These are phyloP conservation scores for Xylaria venustula DNA, from an alignment of 495 filamentous ascomycete genomes.

Conservation along the genomic window DNA sequence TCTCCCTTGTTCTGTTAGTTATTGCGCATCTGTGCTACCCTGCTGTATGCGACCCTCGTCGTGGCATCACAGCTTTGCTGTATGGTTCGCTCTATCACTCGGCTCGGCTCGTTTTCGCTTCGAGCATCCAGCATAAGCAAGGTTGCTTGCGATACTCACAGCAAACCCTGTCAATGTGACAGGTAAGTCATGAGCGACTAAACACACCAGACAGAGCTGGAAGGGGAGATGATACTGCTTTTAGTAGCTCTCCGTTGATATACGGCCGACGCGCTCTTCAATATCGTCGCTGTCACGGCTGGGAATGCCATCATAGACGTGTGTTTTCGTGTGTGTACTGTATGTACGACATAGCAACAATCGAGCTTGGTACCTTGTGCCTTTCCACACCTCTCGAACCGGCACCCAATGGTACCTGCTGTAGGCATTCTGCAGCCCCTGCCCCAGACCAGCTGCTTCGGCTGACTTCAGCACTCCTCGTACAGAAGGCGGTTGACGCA, in stretches of 20 bases:
- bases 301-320: neutral
- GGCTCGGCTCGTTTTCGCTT: slow-evolving; percentile 1
- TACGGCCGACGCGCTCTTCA: neutral
- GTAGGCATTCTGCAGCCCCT: neutral
- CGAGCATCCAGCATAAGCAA: neutral
- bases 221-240: neutral
- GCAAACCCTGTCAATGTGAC: neutral
- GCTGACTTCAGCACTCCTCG: neutral
- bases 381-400: too few species aligned
- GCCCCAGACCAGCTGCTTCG: neutral
- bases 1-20: neutral
- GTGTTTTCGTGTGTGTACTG: too few species aligned
- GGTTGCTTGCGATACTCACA: neutral
- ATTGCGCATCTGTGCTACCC: neutral
- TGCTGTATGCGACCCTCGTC: neutral
- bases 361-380: neutral
- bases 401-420: too few species aligned
- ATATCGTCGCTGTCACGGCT: neutral
- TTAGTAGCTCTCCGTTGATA: neutral
- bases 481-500: slow-evolving; percentile 1
- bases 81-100: neutral
- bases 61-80: neutral
- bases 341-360: neutral
- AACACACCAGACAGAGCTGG: neutral
- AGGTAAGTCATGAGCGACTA: neutral